Base-by-base conservation (phyloP, 352 stramenopile genomes). In the Globisporangium parvum region DNA sequence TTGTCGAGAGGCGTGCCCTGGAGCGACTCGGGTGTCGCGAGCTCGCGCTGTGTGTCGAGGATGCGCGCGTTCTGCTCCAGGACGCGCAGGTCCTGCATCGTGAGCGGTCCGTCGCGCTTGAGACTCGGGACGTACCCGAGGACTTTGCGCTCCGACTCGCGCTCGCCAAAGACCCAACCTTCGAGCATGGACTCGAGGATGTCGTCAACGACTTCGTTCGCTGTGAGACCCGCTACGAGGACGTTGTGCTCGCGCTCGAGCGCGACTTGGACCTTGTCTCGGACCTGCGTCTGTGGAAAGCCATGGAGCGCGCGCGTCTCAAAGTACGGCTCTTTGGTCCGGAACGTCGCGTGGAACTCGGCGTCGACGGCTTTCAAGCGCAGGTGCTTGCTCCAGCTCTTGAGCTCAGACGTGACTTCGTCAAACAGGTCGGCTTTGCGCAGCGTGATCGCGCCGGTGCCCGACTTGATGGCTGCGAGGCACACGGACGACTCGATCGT, bases 161-260 rank as follows among this genome's bases (percentile, higher is more conserved):
- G 80, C 69, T 98, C 93, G 5, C 96, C 96, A 66, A 98, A 98
- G 52, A 93, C 70, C 95, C 96, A 98, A 2, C 96, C 95, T 77
- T 98, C 95, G 17, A 98, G 73, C 95, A 98, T 98, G 37, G 70
- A 97, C 46, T 97, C 80, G 6, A 98, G 73, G 20, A 98, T 88
- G 44, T 97, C 87, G 37, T 98, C 92, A n/a, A 98, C 79, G 18
- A 97, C 81, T 55, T 98, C 93, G 20, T 73, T 63, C 1, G 91
- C 76, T 9, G 88, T 81, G n/a, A 96, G 67, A 45, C 81, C 70
- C 2, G 88, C 85, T 17, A 98, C 78, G 12, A 98, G 67, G 4
- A 76, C 40, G 39, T 96, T 90, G 59, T 95, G 91, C 57, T 98
- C 89, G 15, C 77, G 75, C 53, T 93, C 69, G 10, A 98, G 73